phyloP scores from a whole-genome alignment of 1,284 basidiomycete species.

The Tylopilus microsporus region DNA sequence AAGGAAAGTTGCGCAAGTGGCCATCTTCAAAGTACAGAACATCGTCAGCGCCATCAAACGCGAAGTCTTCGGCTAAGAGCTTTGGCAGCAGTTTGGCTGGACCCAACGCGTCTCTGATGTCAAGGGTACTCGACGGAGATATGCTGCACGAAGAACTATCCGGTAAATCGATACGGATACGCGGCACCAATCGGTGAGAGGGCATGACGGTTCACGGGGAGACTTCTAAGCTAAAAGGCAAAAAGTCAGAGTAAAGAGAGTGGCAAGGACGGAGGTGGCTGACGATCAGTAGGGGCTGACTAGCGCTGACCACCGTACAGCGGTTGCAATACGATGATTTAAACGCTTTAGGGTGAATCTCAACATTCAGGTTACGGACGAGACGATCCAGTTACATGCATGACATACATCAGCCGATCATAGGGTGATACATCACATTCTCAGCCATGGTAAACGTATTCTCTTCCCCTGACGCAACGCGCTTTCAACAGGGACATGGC shows the following conservation, averaged over 20 bases:
- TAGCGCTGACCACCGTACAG: slow-evolving; percentile 17
- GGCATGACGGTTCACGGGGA: slow-evolving; percentile 15
- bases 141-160: slow-evolving; percentile 15
- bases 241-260: slow-evolving; percentile 11
- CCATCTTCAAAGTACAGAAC: slow-evolving; percentile 13
- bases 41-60: slow-evolving; percentile 8
- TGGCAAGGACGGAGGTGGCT: slow-evolving; percentile 21
- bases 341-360: background rate
- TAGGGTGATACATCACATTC: slow-evolving; percentile 22
- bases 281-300: slow-evolving; percentile 28
- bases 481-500: slow-evolving; percentile 23
- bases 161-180: slow-evolving; percentile 22
- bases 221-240: slow-evolving; percentile 4
- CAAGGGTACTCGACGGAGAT: slow-evolving; percentile 26
- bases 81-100: slow-evolving; percentile 17
- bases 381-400: slow-evolving; percentile 20
- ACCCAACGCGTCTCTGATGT: slow-evolving; percentile 25
- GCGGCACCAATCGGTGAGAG: slow-evolving; percentile 17
- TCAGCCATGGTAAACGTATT: slow-evolving; percentile 31
- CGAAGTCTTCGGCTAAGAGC: slow-evolving; percentile 20
- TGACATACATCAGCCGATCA: slow-evolving; percentile 22
- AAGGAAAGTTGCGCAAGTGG: slow-evolving; percentile 15
- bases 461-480: slow-evolving; percentile 28
- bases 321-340: background rate
- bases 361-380: slow-evolving; percentile 14